phyloP scores from a whole-genome alignment of 371 early-diverging fungal species.

The Mucor lusitanicus region DNA sequence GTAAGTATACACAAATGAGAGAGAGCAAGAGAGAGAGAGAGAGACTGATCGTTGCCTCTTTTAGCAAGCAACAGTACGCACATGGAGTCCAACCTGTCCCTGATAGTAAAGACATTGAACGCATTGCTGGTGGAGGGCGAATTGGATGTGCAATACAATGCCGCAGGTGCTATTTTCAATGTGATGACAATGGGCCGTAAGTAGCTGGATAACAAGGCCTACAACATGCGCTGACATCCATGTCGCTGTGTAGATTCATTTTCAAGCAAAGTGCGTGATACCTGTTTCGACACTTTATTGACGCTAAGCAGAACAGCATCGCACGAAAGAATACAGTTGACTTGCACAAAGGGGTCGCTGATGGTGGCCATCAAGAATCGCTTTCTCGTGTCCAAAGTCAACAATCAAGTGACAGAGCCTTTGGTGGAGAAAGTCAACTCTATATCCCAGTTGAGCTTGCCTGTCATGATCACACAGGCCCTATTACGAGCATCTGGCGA shows the following conservation, averaged over 20 bases:
- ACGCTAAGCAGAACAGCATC: constrained; percentile 26
- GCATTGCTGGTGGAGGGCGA: constrained; percentile 36
- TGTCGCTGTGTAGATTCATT: constrained; percentile 27
- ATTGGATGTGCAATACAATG: constrained; percentile 47
- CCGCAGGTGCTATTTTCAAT: constrained; percentile 49
- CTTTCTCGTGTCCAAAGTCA: constrained; percentile 30
- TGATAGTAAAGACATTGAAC: constrained; percentile 35
- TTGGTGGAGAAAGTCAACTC: constrained; percentile 34
- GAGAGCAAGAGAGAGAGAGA: not conserved
- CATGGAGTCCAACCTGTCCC: constrained; percentile 21
- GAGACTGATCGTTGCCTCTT: not conserved
- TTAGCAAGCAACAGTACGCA: constrained; percentile 22
- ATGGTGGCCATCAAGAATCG: constrained; percentile 43
- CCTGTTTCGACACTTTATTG: constrained; percentile 37
- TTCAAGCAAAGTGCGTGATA: constrained; percentile 34
- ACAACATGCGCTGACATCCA: not conserved
- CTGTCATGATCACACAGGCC: constrained; percentile 40
- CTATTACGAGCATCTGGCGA: constrained; percentile 1
- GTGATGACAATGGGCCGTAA: constrained; percentile 48
- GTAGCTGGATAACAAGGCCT: not conserved
- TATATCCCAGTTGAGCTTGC: constrained; percentile 21
- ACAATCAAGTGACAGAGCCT: constrained; percentile 38
- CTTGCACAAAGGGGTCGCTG: constrained; percentile 39
- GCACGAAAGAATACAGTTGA: constrained; percentile 44
- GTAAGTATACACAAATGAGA: constrained; percentile 24